These are phyloP conservation scores for Albizia julibrissin DNA, from an alignment of 306 rosid genomes.

Conservation along the genomic window DNA sequence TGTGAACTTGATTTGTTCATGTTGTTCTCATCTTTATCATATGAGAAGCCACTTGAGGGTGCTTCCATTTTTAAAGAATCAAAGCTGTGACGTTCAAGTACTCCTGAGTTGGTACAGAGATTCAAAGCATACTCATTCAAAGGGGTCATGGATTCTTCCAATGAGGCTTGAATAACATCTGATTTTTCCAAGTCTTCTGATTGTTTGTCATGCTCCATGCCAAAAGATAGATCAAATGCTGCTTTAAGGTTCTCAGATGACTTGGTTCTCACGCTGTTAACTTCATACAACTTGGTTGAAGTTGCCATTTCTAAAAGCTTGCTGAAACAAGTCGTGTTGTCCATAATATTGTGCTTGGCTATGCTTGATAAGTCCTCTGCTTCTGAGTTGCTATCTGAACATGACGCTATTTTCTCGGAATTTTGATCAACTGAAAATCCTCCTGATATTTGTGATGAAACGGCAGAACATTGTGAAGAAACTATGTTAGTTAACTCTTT, in stretches of 20 bases:
- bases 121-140: conserved; percentile 38
- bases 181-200: conserved; percentile 43
- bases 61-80: conserved; percentile 46
- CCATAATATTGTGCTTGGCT: conserved; percentile 37
- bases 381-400: conserved; percentile 74
- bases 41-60: conserved; percentile 42
- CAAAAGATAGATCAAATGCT: conserved; percentile 29
- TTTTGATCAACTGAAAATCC: conserved; percentile 61
- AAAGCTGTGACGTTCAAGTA: conserved; percentile 46
- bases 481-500: conserved; percentile 42
- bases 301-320: conserved; percentile 56
- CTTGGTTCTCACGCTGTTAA: conserved; percentile 35
- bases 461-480: conserved; percentile 51
- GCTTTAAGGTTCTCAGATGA: conserved; percentile 39
- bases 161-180: conserved; percentile 37
- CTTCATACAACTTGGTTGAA: conserved; percentile 46
- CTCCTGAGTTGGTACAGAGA: conserved; percentile 42
- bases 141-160: conserved; percentile 41
- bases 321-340: conserved; percentile 43
- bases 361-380: conserved; percentile 57
- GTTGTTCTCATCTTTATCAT: conserved; percentile 49
- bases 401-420: conserved; percentile 63
- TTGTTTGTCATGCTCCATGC: conserved; percentile 39
- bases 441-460: conserved; percentile 60
- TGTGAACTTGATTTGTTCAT: conserved; percentile 46